Evolutionary conservation across 2,329 filamentous ascomycete genomes (phyloP), one percentile per base, ranked within the genome.

Genomic region (Cercospora sesami): DNA sequence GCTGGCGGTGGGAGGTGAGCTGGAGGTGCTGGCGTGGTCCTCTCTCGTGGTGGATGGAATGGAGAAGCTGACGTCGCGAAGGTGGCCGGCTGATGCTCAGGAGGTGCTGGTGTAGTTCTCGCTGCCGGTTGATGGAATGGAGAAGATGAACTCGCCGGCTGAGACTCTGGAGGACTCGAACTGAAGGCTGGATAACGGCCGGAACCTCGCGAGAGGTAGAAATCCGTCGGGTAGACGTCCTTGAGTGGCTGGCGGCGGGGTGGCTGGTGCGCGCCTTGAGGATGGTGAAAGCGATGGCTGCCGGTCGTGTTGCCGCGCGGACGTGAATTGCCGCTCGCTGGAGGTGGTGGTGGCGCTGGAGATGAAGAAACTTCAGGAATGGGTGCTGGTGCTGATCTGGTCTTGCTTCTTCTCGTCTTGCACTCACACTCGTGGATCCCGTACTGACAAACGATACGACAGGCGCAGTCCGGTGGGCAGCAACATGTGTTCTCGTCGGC

Each of bases 121-220:
- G 12, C 4, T 28, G 55, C 10, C 14, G 55, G 55, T 21, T n/a
- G 55, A 14, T 12, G n/a, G 31, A 23, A 59, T 59, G 31, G 16
- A 6, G 55, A 23, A 23, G 55, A 59, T 23, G 30, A 16, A 31
- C 14, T 14, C 16, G 30, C 18, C 26, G 39, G 16, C 8, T 21
- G 42, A 16, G 60, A 14, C 26, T 62, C 60, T 10, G 60, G 21
- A 48, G 60, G 21, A 28, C 60, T 62, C 2, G 60, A 42, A 9
- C 18, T 48, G 39, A 62, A 62, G 23, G 36, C 26, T 30, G 60
- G 60, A 30, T 62, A 62, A 30, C 60, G 33, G 60, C 60, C 39
- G 10, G 60, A 62, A 14, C 60, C 60, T 51, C 60, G 12, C 14
- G 36, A 42, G 7, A 48, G 26, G 39, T 62, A 62, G 16, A 62